Conservation (phyloP, 176 grass and related monocot species). For the Coix lacrymajobi region DNA sequence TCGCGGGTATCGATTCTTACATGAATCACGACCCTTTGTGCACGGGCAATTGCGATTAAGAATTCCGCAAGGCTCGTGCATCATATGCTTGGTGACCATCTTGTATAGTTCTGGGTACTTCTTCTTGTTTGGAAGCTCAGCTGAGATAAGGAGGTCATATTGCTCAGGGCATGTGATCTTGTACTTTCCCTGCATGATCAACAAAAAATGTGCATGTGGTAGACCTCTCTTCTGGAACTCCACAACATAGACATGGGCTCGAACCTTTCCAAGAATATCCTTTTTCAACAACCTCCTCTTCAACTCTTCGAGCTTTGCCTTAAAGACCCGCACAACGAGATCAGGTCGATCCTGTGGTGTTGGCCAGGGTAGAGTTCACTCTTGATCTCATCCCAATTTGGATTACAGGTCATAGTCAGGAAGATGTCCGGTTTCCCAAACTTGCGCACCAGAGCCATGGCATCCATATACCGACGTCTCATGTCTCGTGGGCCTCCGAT, state of each 20-base stretch:
- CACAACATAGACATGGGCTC: too few species aligned
- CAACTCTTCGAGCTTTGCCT: background rate
- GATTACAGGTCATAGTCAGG: background rate
- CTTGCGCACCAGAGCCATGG: background rate
- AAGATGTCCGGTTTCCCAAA: too few species aligned
- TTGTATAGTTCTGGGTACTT: background rate
- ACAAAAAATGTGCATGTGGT: background rate
- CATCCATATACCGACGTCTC: background rate
- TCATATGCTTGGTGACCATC: slow-evolving; percentile 21
- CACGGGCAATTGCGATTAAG: background rate
- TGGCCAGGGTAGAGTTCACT: background rate
- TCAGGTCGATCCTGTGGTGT: background rate
- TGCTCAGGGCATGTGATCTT: background rate
- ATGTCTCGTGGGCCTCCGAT: too few species aligned
- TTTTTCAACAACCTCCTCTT: background rate
- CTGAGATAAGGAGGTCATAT: slow-evolving; percentile 1
- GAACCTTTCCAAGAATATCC: background rate
- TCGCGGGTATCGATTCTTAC: background rate
- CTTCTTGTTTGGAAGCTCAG: background rate
- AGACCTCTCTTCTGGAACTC: too few species aligned
- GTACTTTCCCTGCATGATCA: background rate
- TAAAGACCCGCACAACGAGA: background rate
- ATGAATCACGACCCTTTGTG: background rate
- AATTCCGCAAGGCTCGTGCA: too few species aligned
- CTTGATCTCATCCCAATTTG: background rate